Percentiles rank a stretch among this genome's conserved stretches.
phyloP scores from a whole-genome alignment of 139 green algal genomes.

The Raphidocelis subcapitata region DNA sequence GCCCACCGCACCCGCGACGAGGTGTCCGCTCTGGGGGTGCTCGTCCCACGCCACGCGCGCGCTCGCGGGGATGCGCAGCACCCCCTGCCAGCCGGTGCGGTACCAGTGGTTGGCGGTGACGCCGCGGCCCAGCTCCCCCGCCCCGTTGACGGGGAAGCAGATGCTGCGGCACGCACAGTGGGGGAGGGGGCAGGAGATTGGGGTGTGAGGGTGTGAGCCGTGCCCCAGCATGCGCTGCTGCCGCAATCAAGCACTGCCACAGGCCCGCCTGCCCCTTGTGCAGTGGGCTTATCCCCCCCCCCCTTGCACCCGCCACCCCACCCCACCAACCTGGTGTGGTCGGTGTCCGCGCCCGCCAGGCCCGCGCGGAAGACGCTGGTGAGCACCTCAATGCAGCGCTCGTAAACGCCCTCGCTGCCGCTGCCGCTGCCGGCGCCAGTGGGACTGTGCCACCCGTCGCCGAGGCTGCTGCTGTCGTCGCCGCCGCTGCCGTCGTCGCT shows the following conservation, averaged over 20 bases:
- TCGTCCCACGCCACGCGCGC: background rate
- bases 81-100: slow-evolving; percentile 3
- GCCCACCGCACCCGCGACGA: slow-evolving; percentile 15
- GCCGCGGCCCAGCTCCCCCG: slow-evolving; percentile 11
- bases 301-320: too few species aligned
- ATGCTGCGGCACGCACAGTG: background rate
- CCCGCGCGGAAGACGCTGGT: slow-evolving; percentile 30
- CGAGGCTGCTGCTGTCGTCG: background rate
- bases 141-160: slow-evolving; percentile 30
- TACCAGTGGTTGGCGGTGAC: slow-evolving; percentile 38
- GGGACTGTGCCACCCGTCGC: background rate
- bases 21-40: slow-evolving; percentile 23
- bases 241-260: too few species aligned
- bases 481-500: background rate
- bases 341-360: slow-evolving; percentile 20
- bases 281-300: too few species aligned
- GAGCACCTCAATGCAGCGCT: slow-evolving; percentile 12
- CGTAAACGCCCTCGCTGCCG: background rate
- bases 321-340: slow-evolving; percentile 13
- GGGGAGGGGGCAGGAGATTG: too few species aligned
- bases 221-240: too few species aligned
- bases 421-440: background rate
- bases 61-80: background rate
- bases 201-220: too few species aligned
- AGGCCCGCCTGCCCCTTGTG: too few species aligned